Evolutionary conservation across 2,329 filamentous ascomycete species (phyloP), one percentile per base, ranked within the genome.

Genomic region (Chrysoporthe puriensis): DNA sequence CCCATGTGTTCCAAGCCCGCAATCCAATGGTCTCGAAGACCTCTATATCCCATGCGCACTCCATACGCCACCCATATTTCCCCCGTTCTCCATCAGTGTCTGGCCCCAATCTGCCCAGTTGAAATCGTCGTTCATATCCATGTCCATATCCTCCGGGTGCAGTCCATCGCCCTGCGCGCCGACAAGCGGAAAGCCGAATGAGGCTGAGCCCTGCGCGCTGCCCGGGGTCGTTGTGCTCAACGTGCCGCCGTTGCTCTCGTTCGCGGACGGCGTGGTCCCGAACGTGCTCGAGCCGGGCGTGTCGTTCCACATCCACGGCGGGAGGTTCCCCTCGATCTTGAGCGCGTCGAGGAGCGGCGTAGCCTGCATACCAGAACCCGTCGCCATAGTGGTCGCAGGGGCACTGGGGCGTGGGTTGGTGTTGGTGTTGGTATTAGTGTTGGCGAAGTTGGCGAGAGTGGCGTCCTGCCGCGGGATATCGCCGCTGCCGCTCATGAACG

Each of bases 301-400:
- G 14, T 78, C 79, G 1, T 83, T 83, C 58, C 86, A 88, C 71
- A 86, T 79, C 71, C 86, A 88, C 60, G 86, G 85, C 6, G 86
- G 83, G 1, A 85, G 81, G 13, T 83, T 83, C 34, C 80, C 81
- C 3, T 80, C 79, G 32, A 72, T 79, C 1, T 78, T 85, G 5
- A 69, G 66, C n/a, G 83, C 84, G 3, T 86, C 71, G 5, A 73
- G 62, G 2, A 74, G 68, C 11, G 73, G 71, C 13, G 72, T 72
- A 54, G 63, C 48, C 44, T 67, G 60, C 68, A 64, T 54, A 40
- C 61, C 16, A 13, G 68, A 63, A 11, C 57, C 67, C 44, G 57
- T 59, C 36, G 63, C 48, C 16, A 61, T 52, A 52, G 50, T 56
- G 62, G 42, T 42, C 66, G 65, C 36, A 63, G 56, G 59, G 16